Evolutionary conservation across 495 filamentous ascomycete species (phyloP).

Genomic region (Trichocladium uniseriatum): DNA sequence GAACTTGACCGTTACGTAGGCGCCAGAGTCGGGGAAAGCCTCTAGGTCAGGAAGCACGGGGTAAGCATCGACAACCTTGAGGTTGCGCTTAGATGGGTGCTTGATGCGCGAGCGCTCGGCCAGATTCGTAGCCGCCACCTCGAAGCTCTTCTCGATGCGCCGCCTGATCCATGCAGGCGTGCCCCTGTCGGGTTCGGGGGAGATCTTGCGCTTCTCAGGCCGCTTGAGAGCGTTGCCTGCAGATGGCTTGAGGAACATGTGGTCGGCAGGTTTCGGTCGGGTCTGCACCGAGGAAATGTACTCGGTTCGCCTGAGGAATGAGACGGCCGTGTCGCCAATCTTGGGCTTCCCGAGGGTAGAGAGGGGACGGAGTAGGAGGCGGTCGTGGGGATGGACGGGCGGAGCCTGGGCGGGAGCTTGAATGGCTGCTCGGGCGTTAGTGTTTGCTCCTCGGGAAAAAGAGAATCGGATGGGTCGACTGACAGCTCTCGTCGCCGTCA

Average conservation of each 20-base stretch:
- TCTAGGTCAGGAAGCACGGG: slow-evolving; percentile 83
- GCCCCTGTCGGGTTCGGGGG: slow-evolving; percentile 52
- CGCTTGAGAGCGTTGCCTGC: slow-evolving; percentile 31
- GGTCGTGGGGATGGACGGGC: slow-evolving; percentile 69
- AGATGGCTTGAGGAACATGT: slow-evolving; percentile 33
- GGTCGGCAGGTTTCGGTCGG: slow-evolving; percentile 17
- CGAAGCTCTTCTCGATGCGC: slow-evolving; percentile 76
- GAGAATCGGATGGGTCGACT: slow-evolving; percentile 26
- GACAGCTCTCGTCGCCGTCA: slow-evolving; percentile 91
- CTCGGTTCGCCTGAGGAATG: slow-evolving; percentile 91
- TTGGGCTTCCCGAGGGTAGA: slow-evolving; percentile 72
- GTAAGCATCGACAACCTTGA: slow-evolving; percentile 69
- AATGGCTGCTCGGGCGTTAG: slow-evolving; percentile 52
- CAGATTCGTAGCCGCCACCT: slow-evolving; percentile 56
- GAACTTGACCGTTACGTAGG: slow-evolving; percentile 85
- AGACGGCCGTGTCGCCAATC: slow-evolving; percentile 56
- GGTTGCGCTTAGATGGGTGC: slow-evolving; percentile 72
- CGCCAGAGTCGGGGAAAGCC: slow-evolving; percentile 75
- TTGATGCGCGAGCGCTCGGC: slow-evolving; percentile 65
- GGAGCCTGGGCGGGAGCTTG: slow-evolving; percentile 61
- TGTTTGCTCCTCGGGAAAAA: neutral
- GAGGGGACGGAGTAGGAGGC: slow-evolving; percentile 67
- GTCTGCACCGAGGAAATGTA: slow-evolving; percentile 70
- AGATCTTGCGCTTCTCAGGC: slow-evolving; percentile 34
- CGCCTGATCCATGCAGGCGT: slow-evolving; percentile 70